A percentile compares a stretch with the other conserved stretches of the same genome.
Evolutionary conservation across 352 stramenopile genomes (phyloP).

Genomic region (Phytophthora kernoviae): DNA sequence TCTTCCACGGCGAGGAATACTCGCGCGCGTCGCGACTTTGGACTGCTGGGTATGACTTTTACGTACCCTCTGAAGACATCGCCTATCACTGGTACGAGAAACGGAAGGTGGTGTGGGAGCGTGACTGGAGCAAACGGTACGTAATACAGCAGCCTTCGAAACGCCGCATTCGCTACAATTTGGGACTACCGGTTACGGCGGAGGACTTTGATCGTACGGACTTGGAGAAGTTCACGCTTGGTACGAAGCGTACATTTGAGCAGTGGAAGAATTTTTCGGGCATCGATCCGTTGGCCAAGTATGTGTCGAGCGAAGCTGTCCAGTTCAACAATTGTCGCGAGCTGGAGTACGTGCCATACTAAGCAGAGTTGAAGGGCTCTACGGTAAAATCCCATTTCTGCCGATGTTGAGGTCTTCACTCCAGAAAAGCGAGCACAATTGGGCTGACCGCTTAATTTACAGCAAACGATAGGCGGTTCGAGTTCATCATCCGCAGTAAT

Average conservation of each 20-base stretch:
- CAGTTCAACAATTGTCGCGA: slow-evolving; percentile 80
- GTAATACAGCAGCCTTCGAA: slow-evolving; percentile 74
- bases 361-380: slow-evolving; percentile 1
- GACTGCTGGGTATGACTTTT: slow-evolving; percentile 85
- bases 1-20: slow-evolving; percentile 87
- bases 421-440: background rate
- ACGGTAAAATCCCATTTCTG: background rate
- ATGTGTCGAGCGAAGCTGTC: slow-evolving; percentile 43
- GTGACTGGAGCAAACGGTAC: slow-evolving; percentile 73
- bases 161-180: slow-evolving; percentile 68
- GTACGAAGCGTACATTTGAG: slow-evolving; percentile 75
- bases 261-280: slow-evolving; percentile 84
- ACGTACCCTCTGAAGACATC: slow-evolving; percentile 72
- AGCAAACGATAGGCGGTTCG: background rate
- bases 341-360: slow-evolving; percentile 74
- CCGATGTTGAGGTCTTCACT: background rate
- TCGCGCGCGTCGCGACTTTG: slow-evolving; percentile 76
- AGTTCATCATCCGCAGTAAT: background rate
- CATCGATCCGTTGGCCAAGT: slow-evolving; percentile 77
- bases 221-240: slow-evolving; percentile 68
- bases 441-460: background rate
- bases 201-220: slow-evolving; percentile 81
- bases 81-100: slow-evolving; percentile 85
- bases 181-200: slow-evolving; percentile 60
- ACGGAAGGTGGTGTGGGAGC: slow-evolving; percentile 84